Conservation (phyloP, 805 yeast species). For the Spathaspora sp. region DNA sequence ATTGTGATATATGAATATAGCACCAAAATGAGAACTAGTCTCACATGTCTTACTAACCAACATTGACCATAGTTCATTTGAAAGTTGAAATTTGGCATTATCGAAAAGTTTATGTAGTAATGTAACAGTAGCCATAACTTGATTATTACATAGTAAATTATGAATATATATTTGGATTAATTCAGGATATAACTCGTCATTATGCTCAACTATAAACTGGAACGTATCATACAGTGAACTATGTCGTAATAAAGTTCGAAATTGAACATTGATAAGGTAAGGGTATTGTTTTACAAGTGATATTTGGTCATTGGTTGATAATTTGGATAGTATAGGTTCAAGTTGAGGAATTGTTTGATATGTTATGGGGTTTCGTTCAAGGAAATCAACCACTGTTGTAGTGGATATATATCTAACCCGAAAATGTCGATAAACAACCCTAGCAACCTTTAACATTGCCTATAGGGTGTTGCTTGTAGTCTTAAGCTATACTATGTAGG, state of each 20-base stretch:
- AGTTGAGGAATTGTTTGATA: not conserved
- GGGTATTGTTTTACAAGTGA: not conserved
- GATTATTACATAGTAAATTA: constrained; percentile 15
- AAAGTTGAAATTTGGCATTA: constrained; percentile 13
- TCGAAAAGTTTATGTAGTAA: constrained; percentile 22
- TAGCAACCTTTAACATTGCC: not conserved
- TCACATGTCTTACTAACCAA: constrained; percentile 22
- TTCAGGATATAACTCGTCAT: constrained; percentile 2
- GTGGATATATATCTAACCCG: not conserved
- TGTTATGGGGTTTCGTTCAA: not conserved
- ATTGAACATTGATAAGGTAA: not conserved
- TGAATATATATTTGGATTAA: constrained; percentile 21
- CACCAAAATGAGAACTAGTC: constrained; percentile 23
- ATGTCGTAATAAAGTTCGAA: not conserved
- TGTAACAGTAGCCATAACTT: constrained; percentile 21
- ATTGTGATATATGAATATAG: constrained; percentile 32
- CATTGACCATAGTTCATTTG: constrained; percentile 34
- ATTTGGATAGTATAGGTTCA: not conserved
- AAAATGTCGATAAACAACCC: not conserved
- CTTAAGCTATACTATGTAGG: not conserved
- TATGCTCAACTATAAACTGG: not conserved
- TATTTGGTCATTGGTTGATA: not conserved
- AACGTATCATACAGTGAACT: not conserved
- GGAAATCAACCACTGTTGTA: not conserved
- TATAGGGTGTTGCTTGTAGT: not conserved